Evolutionary conservation across 352 stramenopile species (phyloP), one percentile per base, ranked within the genome.

Genomic region (Elongisporangium senticosum): DNA sequence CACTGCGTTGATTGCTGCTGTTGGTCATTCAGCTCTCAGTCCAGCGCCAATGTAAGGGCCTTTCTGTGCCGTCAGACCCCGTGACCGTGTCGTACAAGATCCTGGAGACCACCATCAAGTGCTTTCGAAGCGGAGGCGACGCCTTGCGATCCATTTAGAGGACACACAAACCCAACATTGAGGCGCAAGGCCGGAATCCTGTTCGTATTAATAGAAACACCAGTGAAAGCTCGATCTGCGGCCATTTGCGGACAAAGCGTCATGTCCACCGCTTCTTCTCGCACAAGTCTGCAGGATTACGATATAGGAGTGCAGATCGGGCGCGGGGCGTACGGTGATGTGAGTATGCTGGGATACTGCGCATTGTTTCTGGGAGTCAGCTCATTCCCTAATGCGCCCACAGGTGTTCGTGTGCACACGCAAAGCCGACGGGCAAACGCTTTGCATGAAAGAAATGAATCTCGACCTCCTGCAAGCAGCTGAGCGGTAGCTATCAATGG

Each of bases 91-190:
- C 76, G 22, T 92, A 83, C 65, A 92, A 90, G 61, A 71, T 92
- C 11, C 55, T 92, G 10, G 83, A 92, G 51, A 87, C 78, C 62
- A 83, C 76, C 10, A 63, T 92, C 56, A 82, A 82, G 56, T 82
- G 69, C 54, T 87, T 89, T 26, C 64, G 56, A 2, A 71, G 56
- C 13, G 71, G 71, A 1, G 64, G 70, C 8, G 70, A 77, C 28
- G 65, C 67, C 0, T 55, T 77, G 24, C 61, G 65, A 19, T 69
- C 59, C 10, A 43, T 43, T 43, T 43, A 43, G 33, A 17, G 5
- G 13, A 33, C 24, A 33, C 7, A 7, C 24, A 3, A 33, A 7
- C 3, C 24, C 24, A 33, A 33, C 3, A 33, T 7, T 3, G 4
- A 33, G 24, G 8, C 28, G 2, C 28, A 39, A 39, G 7, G 28